Base-by-base conservation (phyloP, 2,329 filamentous ascomycete species). In the Xylaria multiplex region DNA sequence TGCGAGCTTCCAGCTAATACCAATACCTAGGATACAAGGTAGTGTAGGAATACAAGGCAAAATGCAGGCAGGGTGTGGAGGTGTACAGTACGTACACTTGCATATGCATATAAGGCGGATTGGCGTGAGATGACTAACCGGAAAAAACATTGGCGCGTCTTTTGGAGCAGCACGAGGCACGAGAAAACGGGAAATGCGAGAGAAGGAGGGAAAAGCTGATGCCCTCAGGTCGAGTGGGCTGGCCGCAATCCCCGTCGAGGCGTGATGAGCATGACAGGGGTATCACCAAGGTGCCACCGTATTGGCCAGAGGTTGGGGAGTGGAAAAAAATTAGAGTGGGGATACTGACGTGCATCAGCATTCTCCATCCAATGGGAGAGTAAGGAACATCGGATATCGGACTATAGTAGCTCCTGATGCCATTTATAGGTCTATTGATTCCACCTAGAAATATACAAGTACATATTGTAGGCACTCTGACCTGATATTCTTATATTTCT, bases 271-370 rank as follows among this genome's bases (percentile, higher is more conserved):
- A 4, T 16, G 59, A 35, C 52, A 49, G 59, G 59, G 43, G 5
- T 40, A 42, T 50, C 9, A 4, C 37, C 46, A 49, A 46, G 2
- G 11, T 16, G 22, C 16, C 35, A 24, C 35, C 16, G 27, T 40
- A 40, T 13, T 40, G 37, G 46, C 24, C 11, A 16, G 24, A 14
- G 24, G 40, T 27, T 49, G 50, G 52, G 8, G 40, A 19, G 19
- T 19, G 27, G 22, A 16, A 22, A 40, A 56, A 27, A 48, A 22
- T 30, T 27, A n/a, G 22, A 53, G 63, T 65, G 65, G 55, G 56
- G 65, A 37, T 52, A 56, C 60, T 67, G 65, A 67, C 65, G 65
- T 67, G 61, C 56, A 56, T 52, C 24, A 45, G 54, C 53, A 5
- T 13, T 4, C 7, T 6, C 37, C 30, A 32, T 3, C 65, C 65